Base-by-base conservation (phyloP, 208 protist genomes). In the Acanthamoeba sp. region DNA sequence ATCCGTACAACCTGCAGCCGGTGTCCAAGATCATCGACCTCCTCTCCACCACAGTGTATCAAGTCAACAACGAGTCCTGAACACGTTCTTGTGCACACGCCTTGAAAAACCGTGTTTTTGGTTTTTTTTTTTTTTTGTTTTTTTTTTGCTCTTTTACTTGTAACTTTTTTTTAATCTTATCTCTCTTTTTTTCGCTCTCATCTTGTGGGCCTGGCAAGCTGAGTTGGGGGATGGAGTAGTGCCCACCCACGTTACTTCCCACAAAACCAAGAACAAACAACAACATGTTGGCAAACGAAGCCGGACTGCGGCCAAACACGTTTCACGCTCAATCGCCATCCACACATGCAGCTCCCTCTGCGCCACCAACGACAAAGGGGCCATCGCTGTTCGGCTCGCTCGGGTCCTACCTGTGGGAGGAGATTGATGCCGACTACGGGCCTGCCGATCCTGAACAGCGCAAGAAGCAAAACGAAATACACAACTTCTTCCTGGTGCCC, bases 401-500 rank as follows among this genome's bases (percentile, higher is more conserved):
- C 16, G 69, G 69, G 36, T n/a, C 24, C n/a, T 92, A 92, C 38
- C 59, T 92, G 32, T 92, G 57, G 57, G 59, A 92, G 34, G 87
- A 92, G 36, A 92, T 92, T 18, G 87, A 66, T 9, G 87, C 57
- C 34, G 87, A 92, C 59, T 92, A 92, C 78, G 57, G 57, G 0
- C 87, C 87, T 6, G 87, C 87, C 3, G 87, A 73, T 36, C n/a
- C 59, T 6, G 32, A 40, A 7, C 87, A 92, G 36, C 52, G 45
- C n/a, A 69, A 92, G 62, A 92, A 92, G 62, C 87, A 76, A 42
- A 69, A 73, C n/a, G 59, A 92, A 29, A 92, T 92, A n/a, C 76
- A 69, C 87, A 92, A 92, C 87, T 92, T 92, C 57, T 92, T 92
- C 45, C 32, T 76, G 24, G 62, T 92, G 36, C 87, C 87, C 32